Evolutionary conservation across 2,329 filamentous ascomycete species (phyloP), one percentile per base, ranked within the genome.

Genomic region (Aaosphaeria arxii): DNA sequence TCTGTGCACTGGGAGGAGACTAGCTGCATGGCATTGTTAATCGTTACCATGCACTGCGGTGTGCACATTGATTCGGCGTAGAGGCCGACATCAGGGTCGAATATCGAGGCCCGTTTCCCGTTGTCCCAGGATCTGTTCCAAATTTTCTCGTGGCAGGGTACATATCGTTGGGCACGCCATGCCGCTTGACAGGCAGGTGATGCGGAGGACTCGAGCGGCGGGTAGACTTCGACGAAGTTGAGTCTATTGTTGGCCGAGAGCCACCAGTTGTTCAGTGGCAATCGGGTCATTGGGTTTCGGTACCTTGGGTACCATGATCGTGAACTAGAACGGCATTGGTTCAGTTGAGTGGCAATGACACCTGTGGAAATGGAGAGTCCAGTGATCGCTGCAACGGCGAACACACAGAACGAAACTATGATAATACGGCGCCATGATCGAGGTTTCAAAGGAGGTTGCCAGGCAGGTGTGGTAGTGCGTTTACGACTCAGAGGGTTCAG

Each of bases 101-200:
- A 53, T 4, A 53, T 11, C 4, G 47, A 47, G 32, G 29, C 40
- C n/a, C 45, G 47, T 32, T 45, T 53, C 13, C 50, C 50, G 40
- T 53, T 47, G 36, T 53, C 50, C 50, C 50, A 53, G 11, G 50
- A 53, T 3, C 50, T 41, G 39, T 53, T 53, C 50, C 47, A 50
- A 41, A 53, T 53, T 39, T 53, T 53, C 40, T 53, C 50, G 29
- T 53, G 50, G 45, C 50, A 53, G 6, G 47, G 47, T n/a, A 53
- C 32, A 38, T 40, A 35, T 5, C 11, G 6, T 4, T 48, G 47
- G 5, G 47, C 40, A 11, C 41, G 43, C 50, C 50, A 53, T 9
- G 50, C 50, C 1, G 32, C 40, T 28, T 44, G 41, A 31, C 50
- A 53, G 4, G 50, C 44, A n/a, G 38, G 36, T n/a, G 11, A 7